Percentiles rank a stretch among this genome's conserved stretches.
phyloP scores from a whole-genome alignment of 371 early-diverging fungal genomes.

The Mucor piriformis region DNA sequence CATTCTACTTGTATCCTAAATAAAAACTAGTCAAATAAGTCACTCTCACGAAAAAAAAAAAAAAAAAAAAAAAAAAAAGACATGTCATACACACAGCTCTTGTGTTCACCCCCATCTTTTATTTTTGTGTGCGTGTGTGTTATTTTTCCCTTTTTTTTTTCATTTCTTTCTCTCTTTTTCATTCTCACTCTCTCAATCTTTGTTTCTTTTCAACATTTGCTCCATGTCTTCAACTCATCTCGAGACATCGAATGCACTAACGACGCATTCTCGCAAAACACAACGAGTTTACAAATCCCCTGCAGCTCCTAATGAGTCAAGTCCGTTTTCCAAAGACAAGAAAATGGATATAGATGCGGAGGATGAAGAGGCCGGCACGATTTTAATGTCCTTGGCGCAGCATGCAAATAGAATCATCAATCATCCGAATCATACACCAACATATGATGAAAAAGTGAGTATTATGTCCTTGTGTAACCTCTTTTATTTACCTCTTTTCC shows the following conservation, averaged over 20 bases:
- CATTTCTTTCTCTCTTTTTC: not conserved
- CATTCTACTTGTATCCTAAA: constrained; percentile 24
- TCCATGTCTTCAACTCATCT: not conserved
- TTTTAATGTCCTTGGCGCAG: constrained; percentile 25
- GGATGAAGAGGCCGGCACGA: constrained; percentile 27
- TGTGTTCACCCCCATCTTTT: not conserved
- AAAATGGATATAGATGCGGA: constrained; percentile 30
- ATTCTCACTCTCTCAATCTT: not conserved
- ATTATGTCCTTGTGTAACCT: not conserved
- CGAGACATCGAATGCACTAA: not conserved
- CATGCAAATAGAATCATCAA: constrained; percentile 5
- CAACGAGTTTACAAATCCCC: constrained; percentile 19
- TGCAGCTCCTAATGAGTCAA: constrained; percentile 4
- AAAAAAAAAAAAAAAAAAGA: not conserved
- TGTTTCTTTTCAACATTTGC: not conserved
- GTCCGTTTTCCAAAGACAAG: constrained; percentile 8
- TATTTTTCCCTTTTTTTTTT: not conserved
- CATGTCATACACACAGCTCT: not conserved
- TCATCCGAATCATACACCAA: not conserved
- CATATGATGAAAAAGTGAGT: constrained; percentile 12
- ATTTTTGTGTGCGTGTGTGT: not conserved
- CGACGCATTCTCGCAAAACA: constrained; percentile 12
- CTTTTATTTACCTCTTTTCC: not conserved
- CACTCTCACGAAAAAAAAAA: not conserved
- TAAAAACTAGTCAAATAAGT: not conserved